Evolutionary conservation across 2,329 filamentous ascomycete genomes (phyloP).

Genomic region (Stachybotrys chartarum): DNA sequence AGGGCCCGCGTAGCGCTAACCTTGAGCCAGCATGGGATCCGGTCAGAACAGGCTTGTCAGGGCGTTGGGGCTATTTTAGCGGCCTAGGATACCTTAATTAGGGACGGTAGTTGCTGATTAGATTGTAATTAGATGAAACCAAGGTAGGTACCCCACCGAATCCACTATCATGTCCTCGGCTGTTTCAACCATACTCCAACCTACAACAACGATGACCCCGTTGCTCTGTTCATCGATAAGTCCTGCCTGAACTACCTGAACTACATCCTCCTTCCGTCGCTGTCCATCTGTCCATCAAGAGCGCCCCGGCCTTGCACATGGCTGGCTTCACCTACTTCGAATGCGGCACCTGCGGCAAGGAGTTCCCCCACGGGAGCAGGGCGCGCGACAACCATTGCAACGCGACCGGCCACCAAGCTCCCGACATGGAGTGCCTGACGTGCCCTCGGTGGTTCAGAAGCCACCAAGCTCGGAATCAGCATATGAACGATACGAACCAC

Average conservation of each 20-base stretch:
- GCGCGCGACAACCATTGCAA: conserved; percentile 20
- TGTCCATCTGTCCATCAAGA: no score
- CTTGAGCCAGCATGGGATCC: background rate
- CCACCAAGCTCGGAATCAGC: conserved; percentile 12
- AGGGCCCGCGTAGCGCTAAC: background rate
- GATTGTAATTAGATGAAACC: no score
- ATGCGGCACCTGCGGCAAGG: conserved; percentile 19
- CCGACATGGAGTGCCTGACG: conserved; percentile 16
- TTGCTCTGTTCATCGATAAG: no score
- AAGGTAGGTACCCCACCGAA: no score
- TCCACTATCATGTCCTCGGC: no score
- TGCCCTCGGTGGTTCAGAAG: background rate
- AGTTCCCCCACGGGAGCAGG: conserved; percentile 11
- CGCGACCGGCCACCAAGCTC: conserved; percentile 15
- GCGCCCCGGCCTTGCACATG: background rate
- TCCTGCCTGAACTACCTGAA: no score
- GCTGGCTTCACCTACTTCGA: background rate
- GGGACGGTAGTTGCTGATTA: no score
- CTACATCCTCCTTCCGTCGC: no score
- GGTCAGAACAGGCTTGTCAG: no score
- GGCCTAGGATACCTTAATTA: no score
- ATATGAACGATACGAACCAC: background rate
- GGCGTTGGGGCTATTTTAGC: no score
- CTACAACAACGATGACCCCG: no score
- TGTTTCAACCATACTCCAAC: background rate